A percentile compares a stretch with the other conserved stretches of the same genome.
phyloP scores from a whole-genome alignment of 768 basidiomycete species.

The Pisolithus microcarpus region DNA sequence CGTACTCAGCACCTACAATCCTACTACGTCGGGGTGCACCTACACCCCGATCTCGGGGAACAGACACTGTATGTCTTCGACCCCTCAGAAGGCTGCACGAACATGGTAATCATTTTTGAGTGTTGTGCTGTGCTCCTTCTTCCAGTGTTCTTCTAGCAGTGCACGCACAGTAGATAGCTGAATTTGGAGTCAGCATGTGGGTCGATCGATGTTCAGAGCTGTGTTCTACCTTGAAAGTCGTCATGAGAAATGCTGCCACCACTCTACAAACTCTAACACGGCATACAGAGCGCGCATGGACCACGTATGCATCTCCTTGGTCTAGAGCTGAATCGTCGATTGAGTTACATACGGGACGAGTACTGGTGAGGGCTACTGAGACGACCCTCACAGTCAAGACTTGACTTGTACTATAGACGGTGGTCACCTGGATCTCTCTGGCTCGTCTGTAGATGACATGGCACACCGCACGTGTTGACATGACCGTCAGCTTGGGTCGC shows the following conservation, averaged over 20 bases:
- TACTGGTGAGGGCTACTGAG: neutral
- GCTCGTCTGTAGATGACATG: neutral
- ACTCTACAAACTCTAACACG: neutral
- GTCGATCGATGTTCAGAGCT: neutral
- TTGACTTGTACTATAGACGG: too few relatives aligned
- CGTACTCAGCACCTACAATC: too few relatives aligned
- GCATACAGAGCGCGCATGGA: neutral
- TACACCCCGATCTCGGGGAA: neutral
- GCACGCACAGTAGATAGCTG: slow-evolving; percentile 4
- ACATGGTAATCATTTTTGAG: slow-evolving; percentile 3
- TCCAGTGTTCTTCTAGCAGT: slow-evolving; percentile 13
- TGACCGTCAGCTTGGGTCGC: neutral
- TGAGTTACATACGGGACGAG: neutral
- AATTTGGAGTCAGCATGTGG: neutral
- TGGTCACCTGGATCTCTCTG: too few relatives aligned
- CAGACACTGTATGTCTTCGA: slow-evolving; percentile 1
- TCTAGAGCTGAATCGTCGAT: neutral
- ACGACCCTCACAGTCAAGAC: neutral
- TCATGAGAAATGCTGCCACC: neutral
- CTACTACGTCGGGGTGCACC: too few relatives aligned
- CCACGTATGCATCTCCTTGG: neutral
- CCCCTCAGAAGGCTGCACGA: slow-evolving; percentile 12
- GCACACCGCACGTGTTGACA: neutral
- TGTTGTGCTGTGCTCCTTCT: slow-evolving; percentile 3
- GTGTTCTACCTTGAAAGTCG: neutral